These are phyloP conservation scores for Exophiala bonariae DNA, from an alignment of 2,329 filamentous ascomycete genomes.

Conservation along the genomic window DNA sequence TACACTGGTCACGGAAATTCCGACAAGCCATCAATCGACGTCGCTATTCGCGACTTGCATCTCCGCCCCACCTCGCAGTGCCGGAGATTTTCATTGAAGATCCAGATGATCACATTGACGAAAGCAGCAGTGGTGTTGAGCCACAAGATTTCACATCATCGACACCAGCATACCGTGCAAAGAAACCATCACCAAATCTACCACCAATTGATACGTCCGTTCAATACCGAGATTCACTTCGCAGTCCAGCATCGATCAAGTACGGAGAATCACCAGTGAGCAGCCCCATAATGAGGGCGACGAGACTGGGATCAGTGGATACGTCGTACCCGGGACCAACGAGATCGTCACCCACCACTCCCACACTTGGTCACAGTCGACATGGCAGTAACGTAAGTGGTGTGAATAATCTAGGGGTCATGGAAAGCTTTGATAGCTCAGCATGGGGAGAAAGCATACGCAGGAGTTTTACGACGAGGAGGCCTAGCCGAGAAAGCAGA, in stretches of 20 bases:
- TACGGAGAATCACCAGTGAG: constrained; percentile 24
- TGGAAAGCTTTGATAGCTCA: constrained; percentile 83
- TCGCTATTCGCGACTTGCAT: constrained; percentile 72
- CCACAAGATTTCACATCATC: constrained; percentile 28
- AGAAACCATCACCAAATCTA: constrained; percentile 16
- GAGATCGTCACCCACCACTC: constrained; percentile 33
- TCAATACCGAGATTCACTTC: constrained; percentile 21
- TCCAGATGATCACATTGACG: constrained; percentile 51
- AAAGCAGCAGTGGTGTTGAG: constrained; percentile 18
- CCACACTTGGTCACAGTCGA: constrained; percentile 47
- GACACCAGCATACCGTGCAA: constrained; percentile 18
- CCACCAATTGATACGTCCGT: constrained; percentile 28
- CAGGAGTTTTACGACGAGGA: constrained; percentile 73
- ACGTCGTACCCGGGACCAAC: constrained; percentile 34
- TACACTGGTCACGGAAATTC: constrained; percentile 82
- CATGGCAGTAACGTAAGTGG: constrained; percentile 67
- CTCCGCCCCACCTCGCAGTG: constrained; percentile 75
- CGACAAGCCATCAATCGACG: constrained; percentile 72
- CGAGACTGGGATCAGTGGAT: constrained; percentile 28
- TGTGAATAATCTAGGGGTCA: constrained; percentile 65
- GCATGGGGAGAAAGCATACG: constrained; percentile 93
- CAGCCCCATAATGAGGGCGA: constrained; percentile 23
- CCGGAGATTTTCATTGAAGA: constrained; percentile 91
- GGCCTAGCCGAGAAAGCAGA: constrained; percentile 27
- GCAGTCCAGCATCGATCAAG: constrained; percentile 24